Evolutionary conservation across 306 rosid genomes (phyloP).

Genomic region (Prosopis cineraria): DNA sequence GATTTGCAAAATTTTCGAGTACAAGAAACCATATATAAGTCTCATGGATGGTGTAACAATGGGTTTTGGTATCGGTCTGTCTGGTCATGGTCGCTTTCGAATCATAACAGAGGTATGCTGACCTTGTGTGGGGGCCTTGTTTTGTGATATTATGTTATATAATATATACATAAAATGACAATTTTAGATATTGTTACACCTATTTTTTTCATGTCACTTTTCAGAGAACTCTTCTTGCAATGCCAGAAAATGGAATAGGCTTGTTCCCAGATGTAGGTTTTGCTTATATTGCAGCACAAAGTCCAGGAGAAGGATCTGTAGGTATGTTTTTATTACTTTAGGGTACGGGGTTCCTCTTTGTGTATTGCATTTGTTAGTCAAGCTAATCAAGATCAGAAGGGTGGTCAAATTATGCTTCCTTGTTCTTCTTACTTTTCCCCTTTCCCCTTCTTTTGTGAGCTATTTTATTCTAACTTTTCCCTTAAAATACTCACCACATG

Average conservation of each 20-base stretch:
- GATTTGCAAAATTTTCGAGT: slow-evolving; percentile 81
- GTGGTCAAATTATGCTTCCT: slow-evolving; percentile 10
- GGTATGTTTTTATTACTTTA: slow-evolving; percentile 52
- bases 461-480: slow-evolving; percentile 22
- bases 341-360: slow-evolving; percentile 13
- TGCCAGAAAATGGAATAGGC: slow-evolving; percentile 99
- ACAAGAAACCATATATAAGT: slow-evolving; percentile 87
- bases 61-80: slow-evolving; percentile 97
- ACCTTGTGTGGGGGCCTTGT: slow-evolving; percentile 19
- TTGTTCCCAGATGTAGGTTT: slow-evolving; percentile 96
- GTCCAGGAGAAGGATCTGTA: slow-evolving; percentile 95
- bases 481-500: slow-evolving; percentile 5
- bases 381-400: slow-evolving; percentile 6
- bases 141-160: background rate
- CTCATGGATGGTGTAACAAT: slow-evolving; percentile 97
- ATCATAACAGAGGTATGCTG: slow-evolving; percentile 82
- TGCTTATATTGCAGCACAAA: slow-evolving; percentile 84
- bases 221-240: slow-evolving; percentile 92
- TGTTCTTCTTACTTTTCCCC: too few species aligned
- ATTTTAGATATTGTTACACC: slow-evolving; percentile 32
- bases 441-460: slow-evolving; percentile 1
- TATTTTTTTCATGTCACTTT: slow-evolving; percentile 25
- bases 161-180: background rate
- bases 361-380: slow-evolving; percentile 20
- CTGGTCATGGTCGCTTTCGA: slow-evolving; percentile 90